These are phyloP conservation scores for Dujonia santamariae DNA, from an alignment of 1,139 yeast species.

Conservation along the genomic window DNA sequence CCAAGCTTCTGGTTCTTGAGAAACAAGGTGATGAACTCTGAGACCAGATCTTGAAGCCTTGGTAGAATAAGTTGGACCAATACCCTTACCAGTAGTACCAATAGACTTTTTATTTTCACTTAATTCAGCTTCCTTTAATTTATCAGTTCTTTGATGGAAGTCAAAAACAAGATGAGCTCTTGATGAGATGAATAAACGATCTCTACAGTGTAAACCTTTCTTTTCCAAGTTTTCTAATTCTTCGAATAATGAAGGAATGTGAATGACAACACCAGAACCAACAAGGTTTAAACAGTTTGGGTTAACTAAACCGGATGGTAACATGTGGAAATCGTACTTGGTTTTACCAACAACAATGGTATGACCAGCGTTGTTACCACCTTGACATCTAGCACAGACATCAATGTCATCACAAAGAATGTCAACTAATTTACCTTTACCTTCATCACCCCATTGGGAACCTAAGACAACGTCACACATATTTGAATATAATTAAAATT, in stretches of 20 bases:
- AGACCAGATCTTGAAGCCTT: constrained; percentile 96
- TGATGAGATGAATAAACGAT: constrained; percentile 81
- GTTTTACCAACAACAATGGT: constrained; percentile 87
- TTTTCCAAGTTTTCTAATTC: constrained; percentile 79
- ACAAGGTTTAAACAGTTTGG: constrained; percentile 85
- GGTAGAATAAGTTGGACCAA: constrained; percentile 97
- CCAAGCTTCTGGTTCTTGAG: constrained; percentile 91
- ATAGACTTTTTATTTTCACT: constrained; percentile 83
- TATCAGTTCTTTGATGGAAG: constrained; percentile 96
- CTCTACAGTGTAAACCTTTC: constrained; percentile 79
- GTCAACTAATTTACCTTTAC: constrained; percentile 96
- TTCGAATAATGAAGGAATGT: constrained; percentile 86
- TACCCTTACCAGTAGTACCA: constrained; percentile 99
- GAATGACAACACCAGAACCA: constrained; percentile 97
- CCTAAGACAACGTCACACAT: constrained; percentile 96
- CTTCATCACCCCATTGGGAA: constrained; percentile 99
- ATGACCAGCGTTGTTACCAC: constrained; percentile 99
- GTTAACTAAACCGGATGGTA: constrained; percentile 95
- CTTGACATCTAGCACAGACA: constrained; percentile 97
- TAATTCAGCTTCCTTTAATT: constrained; percentile 89
- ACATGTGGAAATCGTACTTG: constrained; percentile 97
- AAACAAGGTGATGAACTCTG: constrained; percentile 92
- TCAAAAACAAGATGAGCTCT: constrained; percentile 97
- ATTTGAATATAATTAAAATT: constrained; percentile 3
- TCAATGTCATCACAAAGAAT: constrained; percentile 90